These are phyloP conservation scores for Tuber borchii DNA, from an alignment of 495 filamentous ascomycete genomes.

Conservation along the genomic window DNA sequence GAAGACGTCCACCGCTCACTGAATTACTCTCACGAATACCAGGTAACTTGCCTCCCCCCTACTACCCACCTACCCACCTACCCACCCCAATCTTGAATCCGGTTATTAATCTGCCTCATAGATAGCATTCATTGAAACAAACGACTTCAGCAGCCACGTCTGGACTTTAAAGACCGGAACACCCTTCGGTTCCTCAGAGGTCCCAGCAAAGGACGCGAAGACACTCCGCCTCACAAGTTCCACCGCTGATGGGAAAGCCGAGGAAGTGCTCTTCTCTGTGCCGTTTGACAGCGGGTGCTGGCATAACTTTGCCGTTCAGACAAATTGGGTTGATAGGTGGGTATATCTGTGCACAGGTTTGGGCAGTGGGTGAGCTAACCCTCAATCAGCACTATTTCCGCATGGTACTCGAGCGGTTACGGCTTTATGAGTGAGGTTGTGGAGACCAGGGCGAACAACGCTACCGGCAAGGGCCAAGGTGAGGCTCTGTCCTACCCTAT, in stretches of 20 bases:
- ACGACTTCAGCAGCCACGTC: conserved; percentile 52
- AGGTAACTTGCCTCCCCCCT: conserved; percentile 27
- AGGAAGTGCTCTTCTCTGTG: conserved; percentile 44
- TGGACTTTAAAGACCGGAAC: conserved; percentile 53
- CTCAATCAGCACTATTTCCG: conserved; percentile 49
- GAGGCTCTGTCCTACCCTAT: neutral
- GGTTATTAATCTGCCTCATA: conserved; percentile 1
- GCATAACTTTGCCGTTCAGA: conserved; percentile 57
- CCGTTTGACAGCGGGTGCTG: conserved; percentile 46
- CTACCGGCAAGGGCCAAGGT: conserved; percentile 52
- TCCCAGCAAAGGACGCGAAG: conserved; percentile 16
- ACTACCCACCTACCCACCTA: conserved; percentile 6
- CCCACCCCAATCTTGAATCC: conserved; percentile 44
- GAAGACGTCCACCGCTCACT: conserved; percentile 47
- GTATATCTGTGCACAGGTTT: neutral
- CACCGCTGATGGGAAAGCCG: conserved; percentile 28
- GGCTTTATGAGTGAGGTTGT: conserved; percentile 49
- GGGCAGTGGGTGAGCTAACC: neutral
- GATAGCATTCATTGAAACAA: conserved; percentile 53
- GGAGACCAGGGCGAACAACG: conserved; percentile 48
- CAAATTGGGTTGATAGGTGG: conserved; percentile 51
- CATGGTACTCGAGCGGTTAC: conserved; percentile 51
- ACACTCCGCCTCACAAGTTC: conserved; percentile 28
- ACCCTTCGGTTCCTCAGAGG: conserved; percentile 11
- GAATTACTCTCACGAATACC: conserved; percentile 54